Evolutionary conservation across 164 flowering plant species (phyloP), one percentile per base, ranked within the genome.

Genomic region (Litsea cubeba): DNA sequence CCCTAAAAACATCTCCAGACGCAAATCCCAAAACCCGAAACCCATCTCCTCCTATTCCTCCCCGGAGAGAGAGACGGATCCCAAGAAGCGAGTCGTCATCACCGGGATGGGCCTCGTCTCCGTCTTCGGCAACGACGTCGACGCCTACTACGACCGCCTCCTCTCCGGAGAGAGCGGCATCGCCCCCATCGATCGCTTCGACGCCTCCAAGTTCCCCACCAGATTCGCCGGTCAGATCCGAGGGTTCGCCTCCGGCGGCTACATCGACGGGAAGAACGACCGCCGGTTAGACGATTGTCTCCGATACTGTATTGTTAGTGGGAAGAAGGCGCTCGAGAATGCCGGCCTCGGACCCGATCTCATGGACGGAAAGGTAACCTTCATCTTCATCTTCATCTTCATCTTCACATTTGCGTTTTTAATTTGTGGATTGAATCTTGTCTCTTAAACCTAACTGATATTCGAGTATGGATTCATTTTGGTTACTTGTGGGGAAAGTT

Each of bases 141-240:
- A 91, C 71, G 72, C 80, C 1, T 93, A 85, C 81, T 93, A 93
- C 62, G 87, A 90, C 8, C 83, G 84, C 65, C 84, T 93, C n/a
- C 85, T 94, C 3, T 67, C 84, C 0, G 97, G 98, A 0, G 91
- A 88, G 75, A 90, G 95, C 62, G 98, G 97, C 20, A 84, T 94
- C 74, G 70, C 78, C 3, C 77, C 51, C 23, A 94, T 94, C 50
- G 97, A 94, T 71, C 83, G 97, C 12, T 94, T 94, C 64, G 98
- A 94, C 72, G 95, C 97, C 5, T 89, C 95, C 28, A 88, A 90
- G 63, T 94, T 94, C 54, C 98, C 98, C 5, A 94, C 98, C 15
- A 76, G 97, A 4, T 94, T 94, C 74, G 98, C 82, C 3, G 98
- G 98, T 3, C 97, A 94, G 91, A 94, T 94, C 81, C 89, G 91